These are phyloP conservation scores for Pyracantha coccinea DNA, from an alignment of 331 rosid species.

Conservation along the genomic window DNA sequence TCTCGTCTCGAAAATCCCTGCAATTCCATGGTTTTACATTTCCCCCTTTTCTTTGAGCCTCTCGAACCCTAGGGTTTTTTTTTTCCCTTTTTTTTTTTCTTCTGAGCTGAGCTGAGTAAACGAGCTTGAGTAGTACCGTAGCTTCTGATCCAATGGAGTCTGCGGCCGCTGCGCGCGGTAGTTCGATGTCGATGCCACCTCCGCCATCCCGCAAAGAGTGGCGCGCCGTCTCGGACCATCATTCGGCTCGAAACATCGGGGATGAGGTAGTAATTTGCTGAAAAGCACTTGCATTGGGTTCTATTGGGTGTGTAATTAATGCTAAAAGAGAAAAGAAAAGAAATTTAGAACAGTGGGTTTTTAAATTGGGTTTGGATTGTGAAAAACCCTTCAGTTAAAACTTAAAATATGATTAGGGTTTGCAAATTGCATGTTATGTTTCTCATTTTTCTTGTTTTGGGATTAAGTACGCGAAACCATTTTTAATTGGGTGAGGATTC, in stretches of 20 bases:
- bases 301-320: slow-evolving; percentile 1
- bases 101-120: not conserved
- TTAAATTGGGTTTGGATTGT: slow-evolving; percentile 1
- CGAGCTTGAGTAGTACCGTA: slow-evolving; percentile 32
- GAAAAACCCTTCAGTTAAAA: not conserved
- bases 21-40: slow-evolving; percentile 33
- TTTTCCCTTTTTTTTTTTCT: not conserved
- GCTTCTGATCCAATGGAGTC: slow-evolving; percentile 64
- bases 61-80: slow-evolving; percentile 60
- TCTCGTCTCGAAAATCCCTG: not conserved
- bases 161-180: slow-evolving; percentile 61
- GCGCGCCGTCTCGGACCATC: slow-evolving; percentile 84
- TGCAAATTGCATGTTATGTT: not conserved
- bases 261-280: slow-evolving; percentile 57
- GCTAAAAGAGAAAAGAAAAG: not conserved
- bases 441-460: not conserved
- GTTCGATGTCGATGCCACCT: slow-evolving; percentile 52
- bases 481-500: not conserved
- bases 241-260: slow-evolving; percentile 47
- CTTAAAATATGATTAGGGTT: slow-evolving; percentile 14
- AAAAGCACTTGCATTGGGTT: slow-evolving; percentile 21
- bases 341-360: not conserved
- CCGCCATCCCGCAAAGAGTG: slow-evolving; percentile 62
- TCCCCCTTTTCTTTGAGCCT: not conserved
- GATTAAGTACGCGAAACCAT: not conserved